Evolutionary conservation across 306 rosid species (phyloP).

Genomic region (Gastrolobium villosum): DNA sequence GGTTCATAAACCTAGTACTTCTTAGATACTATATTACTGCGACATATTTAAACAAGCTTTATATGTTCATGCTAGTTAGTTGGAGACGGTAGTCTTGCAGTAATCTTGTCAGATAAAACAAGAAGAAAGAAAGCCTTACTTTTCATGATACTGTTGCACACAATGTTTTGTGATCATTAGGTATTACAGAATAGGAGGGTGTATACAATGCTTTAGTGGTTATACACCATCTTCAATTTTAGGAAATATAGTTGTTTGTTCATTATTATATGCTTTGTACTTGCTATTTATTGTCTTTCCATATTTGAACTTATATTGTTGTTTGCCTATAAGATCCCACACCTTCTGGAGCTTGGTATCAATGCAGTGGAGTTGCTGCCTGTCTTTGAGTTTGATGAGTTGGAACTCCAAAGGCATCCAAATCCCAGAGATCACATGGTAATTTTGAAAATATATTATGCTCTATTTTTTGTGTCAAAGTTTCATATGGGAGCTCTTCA

Average conservation of each 20-base stretch:
- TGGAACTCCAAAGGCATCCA: constrained; percentile 87
- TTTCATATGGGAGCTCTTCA: constrained; percentile 26
- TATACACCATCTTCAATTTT: constrained; percentile 16
- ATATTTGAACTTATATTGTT: constrained; percentile 40
- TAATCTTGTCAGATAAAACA: constrained; percentile 16
- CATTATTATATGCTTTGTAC: constrained; percentile 35
- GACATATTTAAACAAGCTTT: background rate
- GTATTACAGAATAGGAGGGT: constrained; percentile 4
- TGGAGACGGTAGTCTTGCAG: constrained; percentile 33
- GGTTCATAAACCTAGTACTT: constrained; percentile 7
- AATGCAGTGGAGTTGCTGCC: constrained; percentile 94
- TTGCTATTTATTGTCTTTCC: constrained; percentile 13
- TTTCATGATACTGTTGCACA: background rate
- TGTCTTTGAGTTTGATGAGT: constrained; percentile 92
- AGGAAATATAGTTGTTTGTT: constrained; percentile 24
- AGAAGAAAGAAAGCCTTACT: background rate
- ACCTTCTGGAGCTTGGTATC: constrained; percentile 94
- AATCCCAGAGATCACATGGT: constrained; percentile 99
- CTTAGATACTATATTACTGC: constrained; percentile 29
- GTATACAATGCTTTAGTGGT: constrained; percentile 4
- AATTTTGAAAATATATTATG: constrained; percentile 39
- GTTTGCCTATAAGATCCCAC: constrained; percentile 77
- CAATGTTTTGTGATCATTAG: constrained; percentile 2
- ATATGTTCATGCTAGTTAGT: constrained; percentile 27
- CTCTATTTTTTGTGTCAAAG: constrained; percentile 28